These are phyloP conservation scores for Chenopodium quinoa DNA, from an alignment of 148 eudicot genomes.

Conservation along the genomic window DNA sequence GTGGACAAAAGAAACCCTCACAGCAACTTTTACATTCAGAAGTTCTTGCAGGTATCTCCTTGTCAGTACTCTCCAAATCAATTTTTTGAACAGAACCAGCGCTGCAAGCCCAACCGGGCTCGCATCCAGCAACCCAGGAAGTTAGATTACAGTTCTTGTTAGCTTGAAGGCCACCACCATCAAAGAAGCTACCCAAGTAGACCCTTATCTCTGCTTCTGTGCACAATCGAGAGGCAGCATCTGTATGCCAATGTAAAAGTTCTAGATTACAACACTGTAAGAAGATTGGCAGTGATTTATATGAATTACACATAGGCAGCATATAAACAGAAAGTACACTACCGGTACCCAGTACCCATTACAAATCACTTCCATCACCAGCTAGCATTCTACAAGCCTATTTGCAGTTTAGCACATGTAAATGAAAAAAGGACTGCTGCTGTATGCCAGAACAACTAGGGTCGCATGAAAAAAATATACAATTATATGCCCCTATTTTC, in stretches of 20 bases:
- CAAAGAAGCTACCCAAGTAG: constrained; percentile 25
- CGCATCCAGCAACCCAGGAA: constrained; percentile 42
- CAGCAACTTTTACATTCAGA: constrained; percentile 35
- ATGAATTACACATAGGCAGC: not conserved
- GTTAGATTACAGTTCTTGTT: constrained; percentile 43
- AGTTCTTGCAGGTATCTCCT: constrained; percentile 36
- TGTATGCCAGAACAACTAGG: not conserved
- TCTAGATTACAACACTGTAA: not conserved
- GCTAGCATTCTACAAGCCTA: not conserved
- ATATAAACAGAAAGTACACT: not conserved
- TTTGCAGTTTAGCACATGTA: not conserved
- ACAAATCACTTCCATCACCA: not conserved
- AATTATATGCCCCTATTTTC: not conserved
- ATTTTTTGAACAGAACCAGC: not conserved
- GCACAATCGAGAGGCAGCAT: constrained; percentile 35
- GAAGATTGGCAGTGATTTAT: not conserved
- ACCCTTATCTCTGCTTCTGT: constrained; percentile 33
- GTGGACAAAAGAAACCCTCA: constrained; percentile 51
- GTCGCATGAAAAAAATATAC: not conserved
- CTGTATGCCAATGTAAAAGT: constrained; percentile 14
- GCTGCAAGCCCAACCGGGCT: constrained; percentile 56
- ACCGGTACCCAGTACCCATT: not conserved
- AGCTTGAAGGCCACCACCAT: constrained; percentile 11
- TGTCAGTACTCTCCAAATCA: constrained; percentile 3
- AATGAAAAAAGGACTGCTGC: not conserved